Percentiles rank a stretch among this genome's conserved stretches.
Evolutionary conservation across 2,329 filamentous ascomycete species (phyloP).

Genomic region (Sclerotinia borealis): DNA sequence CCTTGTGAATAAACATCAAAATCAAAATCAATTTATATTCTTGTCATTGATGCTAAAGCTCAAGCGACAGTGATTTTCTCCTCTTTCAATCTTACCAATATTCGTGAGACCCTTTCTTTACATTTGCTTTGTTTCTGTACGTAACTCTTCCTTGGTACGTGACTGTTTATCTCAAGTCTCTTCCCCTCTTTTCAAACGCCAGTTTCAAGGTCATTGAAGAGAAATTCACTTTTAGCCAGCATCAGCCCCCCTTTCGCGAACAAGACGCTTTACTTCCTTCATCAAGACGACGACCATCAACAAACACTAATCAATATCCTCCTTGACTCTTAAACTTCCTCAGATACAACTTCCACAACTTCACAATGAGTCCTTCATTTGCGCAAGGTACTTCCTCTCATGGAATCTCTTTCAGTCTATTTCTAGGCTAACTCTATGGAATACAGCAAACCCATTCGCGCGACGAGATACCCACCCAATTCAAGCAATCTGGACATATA

Average conservation of each 20-base stretch:
- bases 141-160: background rate
- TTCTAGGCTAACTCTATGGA: background rate
- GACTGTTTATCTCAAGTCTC: background rate
- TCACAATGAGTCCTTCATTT: constrained; percentile 5
- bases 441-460: constrained; percentile 67
- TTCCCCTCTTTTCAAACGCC: background rate
- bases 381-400: constrained; percentile 1
- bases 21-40: background rate
- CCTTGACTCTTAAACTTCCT: background rate
- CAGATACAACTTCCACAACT: background rate
- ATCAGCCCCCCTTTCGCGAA: background rate
- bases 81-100: background rate
- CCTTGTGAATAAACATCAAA: background rate
- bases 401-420: background rate
- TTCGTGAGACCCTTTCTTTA: background rate
- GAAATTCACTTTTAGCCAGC: background rate
- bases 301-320: background rate
- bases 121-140: background rate
- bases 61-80: background rate
- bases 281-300: background rate
- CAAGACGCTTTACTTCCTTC: background rate
- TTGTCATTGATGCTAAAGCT: background rate
- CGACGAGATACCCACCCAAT: constrained; percentile 60
- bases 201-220: background rate
- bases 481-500: constrained; percentile 63